phyloP scores from a whole-genome alignment of 805 yeast species.

The Wilhelminamyces savonicus region DNA sequence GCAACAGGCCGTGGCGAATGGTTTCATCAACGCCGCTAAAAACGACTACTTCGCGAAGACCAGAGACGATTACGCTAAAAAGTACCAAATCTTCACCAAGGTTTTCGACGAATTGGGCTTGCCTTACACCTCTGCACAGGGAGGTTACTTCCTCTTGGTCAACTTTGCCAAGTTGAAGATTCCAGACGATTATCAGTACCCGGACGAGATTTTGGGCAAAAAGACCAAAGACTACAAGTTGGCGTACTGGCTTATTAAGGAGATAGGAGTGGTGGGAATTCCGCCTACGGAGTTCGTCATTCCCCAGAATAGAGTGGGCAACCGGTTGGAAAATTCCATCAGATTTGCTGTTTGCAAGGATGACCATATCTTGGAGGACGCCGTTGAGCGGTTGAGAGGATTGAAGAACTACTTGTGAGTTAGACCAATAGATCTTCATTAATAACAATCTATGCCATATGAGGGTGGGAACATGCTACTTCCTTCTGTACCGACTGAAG shows the following conservation, averaged over 20 bases:
- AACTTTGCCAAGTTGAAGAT: constrained; percentile 78
- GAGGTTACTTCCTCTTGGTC: constrained; percentile 88
- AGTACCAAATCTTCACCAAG: constrained; percentile 65
- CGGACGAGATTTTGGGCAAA: constrained; percentile 57
- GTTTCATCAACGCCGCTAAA: constrained; percentile 55
- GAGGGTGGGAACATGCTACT: too few species aligned
- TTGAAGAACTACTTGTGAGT: constrained; percentile 52
- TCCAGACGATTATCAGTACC: constrained; percentile 67
- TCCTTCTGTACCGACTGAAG: constrained; percentile 23
- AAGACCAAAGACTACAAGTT: constrained; percentile 78
- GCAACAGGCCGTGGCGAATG: constrained; percentile 86
- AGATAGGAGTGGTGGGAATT: constrained; percentile 90
- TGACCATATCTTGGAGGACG: constrained; percentile 71
- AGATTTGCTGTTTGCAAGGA: constrained; percentile 97
- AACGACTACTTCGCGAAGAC: constrained; percentile 67
- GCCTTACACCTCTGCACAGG: constrained; percentile 88
- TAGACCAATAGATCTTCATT: background rate
- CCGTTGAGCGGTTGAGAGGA: constrained; percentile 66
- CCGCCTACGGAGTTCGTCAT: constrained; percentile 96
- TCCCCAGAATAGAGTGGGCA: constrained; percentile 51
- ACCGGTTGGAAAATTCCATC: constrained; percentile 74
- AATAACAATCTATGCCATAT: too few species aligned
- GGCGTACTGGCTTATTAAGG: constrained; percentile 90
- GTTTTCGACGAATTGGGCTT: constrained; percentile 83
- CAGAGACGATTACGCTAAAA: constrained; percentile 58